Conservation (phyloP, 2,329 filamentous ascomycete genomes). For the Pochonia chlamydosporia region DNA sequence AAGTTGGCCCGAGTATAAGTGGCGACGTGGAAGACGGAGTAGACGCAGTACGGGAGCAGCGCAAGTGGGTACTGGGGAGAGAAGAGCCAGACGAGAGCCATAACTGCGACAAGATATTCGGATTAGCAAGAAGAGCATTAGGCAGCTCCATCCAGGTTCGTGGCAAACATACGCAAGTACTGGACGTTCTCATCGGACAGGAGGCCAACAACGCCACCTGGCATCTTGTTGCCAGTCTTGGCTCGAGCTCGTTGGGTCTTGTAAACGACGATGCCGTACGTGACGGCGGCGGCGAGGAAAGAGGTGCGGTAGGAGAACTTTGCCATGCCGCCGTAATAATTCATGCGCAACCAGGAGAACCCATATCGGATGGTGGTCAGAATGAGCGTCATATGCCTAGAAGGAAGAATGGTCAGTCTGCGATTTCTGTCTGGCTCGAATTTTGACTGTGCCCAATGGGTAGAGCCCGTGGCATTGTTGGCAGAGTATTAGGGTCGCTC, state of each 20-base stretch:
- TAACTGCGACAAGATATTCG: constrained; percentile 46
- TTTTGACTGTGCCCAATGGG: not conserved
- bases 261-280: constrained; percentile 98
- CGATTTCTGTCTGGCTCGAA: not conserved
- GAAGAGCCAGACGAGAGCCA: constrained; percentile 94
- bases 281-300: constrained; percentile 82
- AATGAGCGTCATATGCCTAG: constrained; percentile 80
- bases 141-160: not conserved
- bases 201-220: constrained; percentile 56
- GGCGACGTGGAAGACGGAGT: constrained; percentile 96
- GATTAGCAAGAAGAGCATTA: not conserved
- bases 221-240: constrained; percentile 62
- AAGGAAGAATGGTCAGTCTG: constrained; percentile 13
- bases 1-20: constrained; percentile 94
- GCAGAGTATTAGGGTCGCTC: not conserved
- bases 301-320: constrained; percentile 82
- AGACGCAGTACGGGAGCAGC: constrained; percentile 89
- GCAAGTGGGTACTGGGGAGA: constrained; percentile 84
- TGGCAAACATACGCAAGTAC: constrained; percentile 69
- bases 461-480: not conserved
- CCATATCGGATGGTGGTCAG: constrained; percentile 76
- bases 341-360: constrained; percentile 83
- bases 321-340: constrained; percentile 73
- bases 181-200: constrained; percentile 93
- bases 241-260: constrained; percentile 88